These are phyloP conservation scores for Apium graveolens DNA, from an alignment of 129 eudicot genomes.

Conservation along the genomic window DNA sequence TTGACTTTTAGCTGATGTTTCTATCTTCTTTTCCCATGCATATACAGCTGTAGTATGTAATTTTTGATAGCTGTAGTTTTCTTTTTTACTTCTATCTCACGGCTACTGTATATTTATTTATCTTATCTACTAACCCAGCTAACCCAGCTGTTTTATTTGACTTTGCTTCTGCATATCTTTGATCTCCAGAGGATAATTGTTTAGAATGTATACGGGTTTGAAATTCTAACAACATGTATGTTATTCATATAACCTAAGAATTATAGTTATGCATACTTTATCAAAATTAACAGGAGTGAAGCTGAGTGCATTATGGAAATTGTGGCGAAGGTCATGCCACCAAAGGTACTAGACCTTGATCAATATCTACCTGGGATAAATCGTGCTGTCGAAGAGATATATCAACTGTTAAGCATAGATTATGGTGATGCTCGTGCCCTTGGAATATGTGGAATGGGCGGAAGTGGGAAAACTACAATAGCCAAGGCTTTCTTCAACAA, in stretches of 20 bases:
- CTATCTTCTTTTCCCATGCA: no score
- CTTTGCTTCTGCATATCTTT: no score
- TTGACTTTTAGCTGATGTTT: no score
- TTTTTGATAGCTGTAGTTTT: no score
- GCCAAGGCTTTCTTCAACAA: slow-evolving; percentile 3
- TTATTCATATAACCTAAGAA: neutral
- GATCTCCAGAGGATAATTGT: no score
- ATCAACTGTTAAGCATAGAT: neutral
- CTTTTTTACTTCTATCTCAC: no score
- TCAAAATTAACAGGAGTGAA: neutral
- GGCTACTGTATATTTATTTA: no score
- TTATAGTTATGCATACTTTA: neutral
- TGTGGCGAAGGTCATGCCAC: neutral
- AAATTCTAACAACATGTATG: no score
- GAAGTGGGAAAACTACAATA: slow-evolving; percentile 22
- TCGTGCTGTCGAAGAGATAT: neutral
- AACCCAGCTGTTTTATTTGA: no score
- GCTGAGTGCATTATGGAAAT: neutral
- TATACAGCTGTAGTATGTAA: no score
- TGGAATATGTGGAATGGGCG: slow-evolving; percentile 24
- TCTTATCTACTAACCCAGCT: no score
- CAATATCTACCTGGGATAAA: neutral
- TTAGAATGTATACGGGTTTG: no score
- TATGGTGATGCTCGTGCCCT: neutral
- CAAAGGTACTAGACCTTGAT: neutral